Evolutionary conservation across 2,329 filamentous ascomycete species (phyloP).

Genomic region (Aspergillus nomiae): DNA sequence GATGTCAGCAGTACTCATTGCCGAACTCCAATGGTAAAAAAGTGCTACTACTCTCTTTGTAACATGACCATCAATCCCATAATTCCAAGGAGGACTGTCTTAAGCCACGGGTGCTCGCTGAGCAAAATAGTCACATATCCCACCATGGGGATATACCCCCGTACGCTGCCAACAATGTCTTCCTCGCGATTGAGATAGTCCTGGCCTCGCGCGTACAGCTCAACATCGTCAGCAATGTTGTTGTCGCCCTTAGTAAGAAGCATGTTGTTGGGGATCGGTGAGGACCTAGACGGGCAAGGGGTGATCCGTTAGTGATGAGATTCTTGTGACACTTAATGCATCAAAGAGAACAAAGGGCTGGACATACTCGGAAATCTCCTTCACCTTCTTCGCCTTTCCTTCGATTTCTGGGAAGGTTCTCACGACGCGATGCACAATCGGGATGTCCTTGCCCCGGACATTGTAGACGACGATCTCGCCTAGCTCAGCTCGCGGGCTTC

Average conservation of each 20-base stretch:
- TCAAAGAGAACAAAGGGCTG: neutral
- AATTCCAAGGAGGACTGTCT: slow-evolving; percentile 88
- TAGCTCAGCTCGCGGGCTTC: slow-evolving; percentile 62
- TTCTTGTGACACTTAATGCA: neutral
- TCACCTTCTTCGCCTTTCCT: slow-evolving; percentile 37
- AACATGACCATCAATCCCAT: slow-evolving; percentile 95
- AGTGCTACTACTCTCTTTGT: slow-evolving; percentile 71
- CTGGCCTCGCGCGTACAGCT: slow-evolving; percentile 83
- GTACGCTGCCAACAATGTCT: slow-evolving; percentile 91
- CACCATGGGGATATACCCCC: slow-evolving; percentile 90
- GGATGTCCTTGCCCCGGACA: slow-evolving; percentile 90
- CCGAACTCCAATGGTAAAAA: neutral
- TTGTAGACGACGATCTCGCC: slow-evolving; percentile 81
- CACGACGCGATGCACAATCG: slow-evolving; percentile 92
- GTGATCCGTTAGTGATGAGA: slow-evolving; percentile 1
- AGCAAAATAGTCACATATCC: slow-evolving; percentile 96
- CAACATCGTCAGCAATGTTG: slow-evolving; percentile 89
- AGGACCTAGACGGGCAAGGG: slow-evolving; percentile 21
- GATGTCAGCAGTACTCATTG: neutral
- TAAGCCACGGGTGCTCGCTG: slow-evolving; percentile 94
- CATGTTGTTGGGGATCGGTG: slow-evolving; percentile 43
- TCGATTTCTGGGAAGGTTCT: slow-evolving; percentile 61
- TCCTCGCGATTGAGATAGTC: slow-evolving; percentile 77
- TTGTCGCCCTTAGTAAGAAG: slow-evolving; percentile 98
- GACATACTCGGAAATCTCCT: slow-evolving; percentile 34